Evolutionary conservation across 2,329 filamentous ascomycete genomes (phyloP), one percentile per base, ranked within the genome.

Genomic region (Rhytidhysteron rufulum): DNA sequence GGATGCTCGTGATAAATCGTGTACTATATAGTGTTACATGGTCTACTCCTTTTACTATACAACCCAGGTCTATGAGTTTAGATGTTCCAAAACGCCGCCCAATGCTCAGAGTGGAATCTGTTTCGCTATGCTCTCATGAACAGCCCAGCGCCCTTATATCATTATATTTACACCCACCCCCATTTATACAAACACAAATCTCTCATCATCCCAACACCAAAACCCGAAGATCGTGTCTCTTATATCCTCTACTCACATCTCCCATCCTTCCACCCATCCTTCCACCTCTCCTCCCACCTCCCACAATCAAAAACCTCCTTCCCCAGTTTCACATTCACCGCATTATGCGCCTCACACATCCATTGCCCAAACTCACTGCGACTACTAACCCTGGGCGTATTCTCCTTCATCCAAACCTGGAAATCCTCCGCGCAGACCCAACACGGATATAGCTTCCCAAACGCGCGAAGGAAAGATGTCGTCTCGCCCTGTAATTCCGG

Each of bases 341-440:
- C 86, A 66, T 94, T 94, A 65, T 94, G 87, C 45, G 87, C 87
- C 57, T 86, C 82, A 60, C 87, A 94, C 64, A 93, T 77, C 88
- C 88, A 94, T 44, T 72, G 73, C 18, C 86, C 87, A 64, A 93
- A 88, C 53, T 88, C 85, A 42, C 81, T 78, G 40, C 78, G 63
- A 34, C 69, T 73, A 43, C 71, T 72, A 15, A 83, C 68, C 41
- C 70, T 58, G 29, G 91, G 82, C 58, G 79, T 78, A 50, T 90
- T 85, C 48, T 77, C 76, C 47, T 73, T 74, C 72, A 97, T 83
- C 77, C 91, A 97, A 0, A 63, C 64, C 63, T 85, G 85, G 65
- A 98, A 96, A 61, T 97, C 91, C 45, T 91, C 85, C 24, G 90
- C 93, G 66, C 93, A 98, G 3, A 86, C 79, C 88, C 90, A 95